Evolutionary conservation across 1,284 basidiomycete species (phyloP), one percentile per base, ranked within the genome.

Genomic region (Irpex lacteus): DNA sequence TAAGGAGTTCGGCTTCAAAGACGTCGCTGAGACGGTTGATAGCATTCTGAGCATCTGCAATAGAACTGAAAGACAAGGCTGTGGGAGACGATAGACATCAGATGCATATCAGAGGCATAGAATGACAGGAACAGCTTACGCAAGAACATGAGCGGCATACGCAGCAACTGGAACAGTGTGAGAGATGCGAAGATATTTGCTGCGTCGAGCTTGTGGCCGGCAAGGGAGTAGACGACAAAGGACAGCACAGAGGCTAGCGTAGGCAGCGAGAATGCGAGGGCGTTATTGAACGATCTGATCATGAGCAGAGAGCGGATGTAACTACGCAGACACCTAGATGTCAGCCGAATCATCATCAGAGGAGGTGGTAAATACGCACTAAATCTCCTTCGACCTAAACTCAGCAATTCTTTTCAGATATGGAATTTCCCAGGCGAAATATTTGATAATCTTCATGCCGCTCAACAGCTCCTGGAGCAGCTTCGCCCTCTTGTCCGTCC

Each of bases 371-470:
- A 38, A 13, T 38, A 74, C 82, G 49, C 74, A 88, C 83, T 70
- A 70, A 79, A 96, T 86, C 77, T 98, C 96, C 67, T 85, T 84
- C 52, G 78, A 80, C 57, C 96, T 85, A 71, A 91, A 90, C 32
- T 85, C 85, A 38, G 84, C 82, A 50, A 97, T 85, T 60, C 90
- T 84, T 47, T 84, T 78, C 61, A 92, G 80, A 76, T 94, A 95
- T 0, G 94, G 90, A 2, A 75, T 69, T 70, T 91, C 90, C 90
- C 89, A 92, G n/a, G 89, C 85, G 72, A 95, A 94, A 75, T 91
- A 90, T 75, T 97, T 98, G 82, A 96, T 92, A 62, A 96, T 84
- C 69, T 92, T 89, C 85, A 96, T 95, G 0, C 92, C 92, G 18
- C 89, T 88, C 1, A 97, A 76, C 3, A 96, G 81, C 70, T 96